Percentiles rank a stretch among this genome's conserved stretches.
Conservation (phyloP, 805 yeast species). For the Saturnispora zaruensis region DNA sequence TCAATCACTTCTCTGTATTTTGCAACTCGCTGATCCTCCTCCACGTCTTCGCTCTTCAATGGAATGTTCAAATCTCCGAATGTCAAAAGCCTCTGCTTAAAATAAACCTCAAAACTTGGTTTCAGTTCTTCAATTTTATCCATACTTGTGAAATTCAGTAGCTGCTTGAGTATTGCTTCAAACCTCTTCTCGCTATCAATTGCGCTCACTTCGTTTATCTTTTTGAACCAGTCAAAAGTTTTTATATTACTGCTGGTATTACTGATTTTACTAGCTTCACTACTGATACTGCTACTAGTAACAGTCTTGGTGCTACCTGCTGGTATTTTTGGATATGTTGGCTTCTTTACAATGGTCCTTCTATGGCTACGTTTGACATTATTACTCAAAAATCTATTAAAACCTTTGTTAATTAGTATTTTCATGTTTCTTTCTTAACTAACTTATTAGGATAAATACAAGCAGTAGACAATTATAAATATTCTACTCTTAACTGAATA, state of each 20-base stretch:
- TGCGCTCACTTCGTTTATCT: background rate
- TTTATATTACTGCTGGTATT: background rate
- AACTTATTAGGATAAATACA: background rate
- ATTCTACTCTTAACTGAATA: background rate
- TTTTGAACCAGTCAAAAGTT: slow-evolving; percentile 2
- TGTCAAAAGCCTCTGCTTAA: slow-evolving; percentile 10
- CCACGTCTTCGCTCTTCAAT: slow-evolving; percentile 1
- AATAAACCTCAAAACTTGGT: slow-evolving; percentile 16
- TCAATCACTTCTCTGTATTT: slow-evolving; percentile 2
- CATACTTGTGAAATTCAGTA: slow-evolving; percentile 14
- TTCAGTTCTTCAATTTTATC: slow-evolving; percentile 12
- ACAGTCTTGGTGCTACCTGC: background rate
- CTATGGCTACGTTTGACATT: background rate
- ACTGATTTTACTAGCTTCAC: background rate
- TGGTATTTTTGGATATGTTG: background rate
- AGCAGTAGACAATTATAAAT: background rate
- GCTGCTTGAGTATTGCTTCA: slow-evolving; percentile 11
- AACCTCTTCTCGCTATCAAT: slow-evolving; percentile 5
- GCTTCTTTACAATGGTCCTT: background rate
- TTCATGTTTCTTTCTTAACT: background rate
- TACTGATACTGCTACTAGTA: background rate
- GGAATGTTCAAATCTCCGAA: slow-evolving; percentile 19
- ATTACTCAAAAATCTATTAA: background rate
- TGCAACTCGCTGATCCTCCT: background rate
- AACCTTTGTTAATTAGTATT: background rate